Percentiles rank a stretch among this genome's conserved stretches.
Evolutionary conservation across 2,329 filamentous ascomycete genomes (phyloP).

Genomic region (Hymenoscyphus salicellus): DNA sequence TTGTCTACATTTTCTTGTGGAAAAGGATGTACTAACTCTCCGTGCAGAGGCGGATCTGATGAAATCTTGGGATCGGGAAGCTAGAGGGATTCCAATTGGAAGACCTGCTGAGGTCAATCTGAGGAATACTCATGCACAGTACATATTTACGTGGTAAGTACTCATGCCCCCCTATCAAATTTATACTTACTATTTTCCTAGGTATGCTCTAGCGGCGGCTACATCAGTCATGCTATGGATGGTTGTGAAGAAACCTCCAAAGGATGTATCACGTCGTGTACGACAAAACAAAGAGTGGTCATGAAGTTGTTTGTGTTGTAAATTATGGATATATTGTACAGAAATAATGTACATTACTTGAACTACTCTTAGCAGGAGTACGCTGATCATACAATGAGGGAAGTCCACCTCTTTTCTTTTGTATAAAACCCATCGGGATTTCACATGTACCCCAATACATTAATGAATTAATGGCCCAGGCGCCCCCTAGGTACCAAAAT

Average conservation of each 20-base stretch:
- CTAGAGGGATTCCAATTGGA: conserved; percentile 84
- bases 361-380: not conserved
- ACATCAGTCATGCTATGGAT: conserved; percentile 96
- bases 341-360: not conserved
- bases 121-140: conserved; percentile 95
- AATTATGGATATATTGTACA: conserved; percentile 4
- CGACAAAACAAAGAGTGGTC: conserved; percentile 75
- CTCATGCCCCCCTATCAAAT: not conserved
- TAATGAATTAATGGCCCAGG: too few species aligned
- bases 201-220: conserved; percentile 80
- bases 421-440: too few species aligned
- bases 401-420: not conserved
- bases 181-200: conserved; percentile 38
- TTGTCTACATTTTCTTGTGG: conserved; percentile 32
- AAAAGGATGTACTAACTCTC: conserved; percentile 16
- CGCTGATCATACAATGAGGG: not conserved
- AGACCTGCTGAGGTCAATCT: conserved; percentile 85
- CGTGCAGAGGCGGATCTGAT: conserved; percentile 72
- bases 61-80: conserved; percentile 69
- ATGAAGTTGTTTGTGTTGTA: conserved; percentile 26
- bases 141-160: conserved; percentile 95
- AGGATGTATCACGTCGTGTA: conserved; percentile 68
- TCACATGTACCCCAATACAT: too few species aligned
- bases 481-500: too few species aligned
- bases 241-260: conserved; percentile 82